Percentiles rank a stretch among this genome's conserved stretches.
These are phyloP conservation scores for Fusarium tricinctum DNA, from an alignment of 2,329 filamentous ascomycete genomes.

Conservation along the genomic window DNA sequence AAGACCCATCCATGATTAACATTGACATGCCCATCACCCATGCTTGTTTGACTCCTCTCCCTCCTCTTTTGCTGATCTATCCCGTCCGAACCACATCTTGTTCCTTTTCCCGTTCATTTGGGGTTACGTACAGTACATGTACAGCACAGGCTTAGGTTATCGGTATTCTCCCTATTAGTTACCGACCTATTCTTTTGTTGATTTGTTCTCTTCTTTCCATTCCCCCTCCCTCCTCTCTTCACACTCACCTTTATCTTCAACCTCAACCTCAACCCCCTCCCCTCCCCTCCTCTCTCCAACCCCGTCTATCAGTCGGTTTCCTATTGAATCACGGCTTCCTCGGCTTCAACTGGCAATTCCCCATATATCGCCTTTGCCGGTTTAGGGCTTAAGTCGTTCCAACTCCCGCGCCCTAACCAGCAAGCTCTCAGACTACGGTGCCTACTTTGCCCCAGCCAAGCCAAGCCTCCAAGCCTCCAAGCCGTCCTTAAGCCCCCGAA, in stretches of 20 bases:
- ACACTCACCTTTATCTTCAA: not conserved
- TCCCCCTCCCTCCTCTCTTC: not conserved
- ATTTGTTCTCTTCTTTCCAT: conserved; percentile 14
- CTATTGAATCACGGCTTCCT: conserved; percentile 27
- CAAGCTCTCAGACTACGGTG: conserved; percentile 7
- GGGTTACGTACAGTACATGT: conserved; percentile 11
- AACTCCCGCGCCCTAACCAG: conserved; percentile 35
- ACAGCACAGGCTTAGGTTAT: conserved; percentile 11
- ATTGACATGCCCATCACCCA: not conserved
- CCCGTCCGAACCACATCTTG: conserved; percentile 17
- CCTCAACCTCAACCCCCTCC: not conserved
- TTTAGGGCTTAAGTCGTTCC: conserved; percentile 29
- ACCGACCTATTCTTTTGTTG: not conserved
- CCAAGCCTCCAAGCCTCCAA: conserved; percentile 20
- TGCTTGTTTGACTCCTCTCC: not conserved
- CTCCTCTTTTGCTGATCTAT: conserved; percentile 9
- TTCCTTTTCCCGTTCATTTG: conserved; percentile 30
- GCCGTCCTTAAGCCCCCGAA: no score
- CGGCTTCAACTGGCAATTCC: conserved; percentile 13
- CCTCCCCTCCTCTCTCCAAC: not conserved
- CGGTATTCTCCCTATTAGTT: conserved; percentile 1
- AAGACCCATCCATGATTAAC: conserved; percentile 17
- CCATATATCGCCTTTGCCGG: conserved; percentile 14
- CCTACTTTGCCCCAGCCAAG: conserved; percentile 11
- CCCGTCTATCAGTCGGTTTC: conserved; percentile 12